Conservation (phyloP, 2,329 filamentous ascomycete species). For the Trichophyton benhamiae region DNA sequence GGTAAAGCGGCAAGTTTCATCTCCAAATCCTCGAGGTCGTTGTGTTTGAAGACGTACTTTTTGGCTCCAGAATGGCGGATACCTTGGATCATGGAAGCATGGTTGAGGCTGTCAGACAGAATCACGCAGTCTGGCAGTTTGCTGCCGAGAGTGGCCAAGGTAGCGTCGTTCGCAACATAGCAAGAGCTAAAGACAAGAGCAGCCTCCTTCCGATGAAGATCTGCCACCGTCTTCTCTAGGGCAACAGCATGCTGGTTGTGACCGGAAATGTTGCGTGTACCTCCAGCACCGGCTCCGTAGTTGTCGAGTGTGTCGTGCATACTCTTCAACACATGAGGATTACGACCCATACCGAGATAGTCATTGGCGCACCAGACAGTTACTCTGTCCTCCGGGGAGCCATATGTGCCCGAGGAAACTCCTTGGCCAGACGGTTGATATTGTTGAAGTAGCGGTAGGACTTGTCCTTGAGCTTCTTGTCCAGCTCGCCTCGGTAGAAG, state of each 20-base stretch:
- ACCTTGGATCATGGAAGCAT: constrained; percentile 98
- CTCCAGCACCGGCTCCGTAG: constrained; percentile 89
- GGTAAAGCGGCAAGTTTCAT: constrained; percentile 81
- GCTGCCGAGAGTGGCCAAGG: constrained; percentile 88
- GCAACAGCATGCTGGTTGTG: constrained; percentile 90
- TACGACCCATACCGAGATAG: constrained; percentile 95
- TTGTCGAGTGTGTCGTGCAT: constrained; percentile 94
- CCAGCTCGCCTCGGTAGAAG: constrained; percentile 78
- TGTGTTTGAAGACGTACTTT: constrained; percentile 98
- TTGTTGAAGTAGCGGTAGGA: constrained; percentile 99
- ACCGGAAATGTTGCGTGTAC: constrained; percentile 93
- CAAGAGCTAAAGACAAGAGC: constrained; percentile 94
- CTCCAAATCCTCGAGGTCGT: constrained; percentile 86
- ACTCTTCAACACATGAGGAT: constrained; percentile 67
- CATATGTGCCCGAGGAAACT: constrained; percentile 93
- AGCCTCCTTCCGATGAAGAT: constrained; percentile 80
- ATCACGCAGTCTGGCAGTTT: constrained; percentile 95
- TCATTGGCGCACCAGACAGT: constrained; percentile 99
- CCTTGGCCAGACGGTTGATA: constrained; percentile 94
- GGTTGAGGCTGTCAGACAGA: constrained; percentile 92
- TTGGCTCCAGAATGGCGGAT: constrained; percentile 94
- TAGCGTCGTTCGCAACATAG: constrained; percentile 97
- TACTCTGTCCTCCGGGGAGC: constrained; percentile 69
- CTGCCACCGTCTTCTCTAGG: constrained; percentile 69
- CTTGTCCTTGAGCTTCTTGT: constrained; percentile 99